A percentile compares a stretch with the other conserved stretches of the same genome.
phyloP scores from a whole-genome alignment of 2,329 filamentous ascomycete genomes.

The Dothiorella sarmentorum region DNA sequence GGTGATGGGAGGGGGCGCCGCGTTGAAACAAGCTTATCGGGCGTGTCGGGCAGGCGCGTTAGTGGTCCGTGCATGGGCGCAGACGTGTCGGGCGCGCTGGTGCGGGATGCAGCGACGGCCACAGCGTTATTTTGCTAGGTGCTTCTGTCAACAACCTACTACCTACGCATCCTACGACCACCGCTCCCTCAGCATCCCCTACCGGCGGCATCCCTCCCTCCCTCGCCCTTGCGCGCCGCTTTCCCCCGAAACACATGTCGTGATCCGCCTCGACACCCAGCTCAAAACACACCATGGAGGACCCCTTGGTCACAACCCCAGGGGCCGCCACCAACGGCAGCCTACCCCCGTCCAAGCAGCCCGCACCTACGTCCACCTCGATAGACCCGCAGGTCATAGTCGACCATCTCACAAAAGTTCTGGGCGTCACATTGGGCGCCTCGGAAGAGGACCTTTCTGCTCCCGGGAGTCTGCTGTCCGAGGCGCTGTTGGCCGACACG shows the following conservation, averaged over 20 bases:
- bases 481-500: slow-evolving; percentile 70
- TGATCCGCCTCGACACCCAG: neutral
- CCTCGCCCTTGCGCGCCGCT: neutral
- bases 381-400: slow-evolving; percentile 49
- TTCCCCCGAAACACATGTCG: slow-evolving; percentile 3
- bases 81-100: slow-evolving; percentile 10
- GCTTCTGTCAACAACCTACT: slow-evolving; percentile 8
- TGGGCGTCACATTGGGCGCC: slow-evolving; percentile 48
- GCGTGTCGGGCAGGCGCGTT: neutral
- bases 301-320: slow-evolving; percentile 35
- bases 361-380: slow-evolving; percentile 33
- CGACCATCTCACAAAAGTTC: slow-evolving; percentile 47
- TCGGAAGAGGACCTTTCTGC: slow-evolving; percentile 74
- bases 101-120: neutral
- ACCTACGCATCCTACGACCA: neutral
- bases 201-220: neutral
- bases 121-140: slow-evolving; percentile 2
- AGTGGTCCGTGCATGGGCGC: neutral
- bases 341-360: slow-evolving; percentile 26
- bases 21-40: slow-evolving; percentile 5
- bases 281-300: slow-evolving; percentile 35
- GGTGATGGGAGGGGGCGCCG: slow-evolving; percentile 10
- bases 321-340: slow-evolving; percentile 40
- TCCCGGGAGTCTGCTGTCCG: slow-evolving; percentile 77
- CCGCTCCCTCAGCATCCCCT: neutral